phyloP scores from a whole-genome alignment of 352 stramenopile genomes.

The Phytopythium aichiense region DNA sequence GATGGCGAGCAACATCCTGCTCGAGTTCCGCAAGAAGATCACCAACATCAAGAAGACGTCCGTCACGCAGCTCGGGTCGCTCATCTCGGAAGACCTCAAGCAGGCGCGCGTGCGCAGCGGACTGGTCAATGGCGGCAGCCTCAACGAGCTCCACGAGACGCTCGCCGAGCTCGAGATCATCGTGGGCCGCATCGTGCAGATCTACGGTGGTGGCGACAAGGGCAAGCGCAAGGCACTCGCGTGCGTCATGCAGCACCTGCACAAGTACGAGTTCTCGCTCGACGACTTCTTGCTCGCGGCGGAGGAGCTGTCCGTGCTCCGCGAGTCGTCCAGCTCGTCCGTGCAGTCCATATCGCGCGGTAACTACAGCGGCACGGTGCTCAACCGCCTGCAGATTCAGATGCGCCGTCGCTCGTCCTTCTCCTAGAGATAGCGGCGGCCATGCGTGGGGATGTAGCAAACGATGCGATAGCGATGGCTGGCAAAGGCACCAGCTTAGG shows the following conservation, averaged over 20 bases:
- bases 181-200: constrained; percentile 46
- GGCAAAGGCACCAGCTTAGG: no score
- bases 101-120: constrained; percentile 28
- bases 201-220: constrained; percentile 67
- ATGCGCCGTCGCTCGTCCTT: constrained; percentile 55
- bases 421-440: constrained; percentile 16
- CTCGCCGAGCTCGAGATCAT: constrained; percentile 56
- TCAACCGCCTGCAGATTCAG: constrained; percentile 58
- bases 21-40: constrained; percentile 80
- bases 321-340: constrained; percentile 9
- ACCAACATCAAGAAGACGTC: constrained; percentile 70
- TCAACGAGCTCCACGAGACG: constrained; percentile 40
- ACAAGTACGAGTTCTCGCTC: constrained; percentile 82
- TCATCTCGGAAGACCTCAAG: constrained; percentile 31
- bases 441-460: no score
- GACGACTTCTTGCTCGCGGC: constrained; percentile 63
- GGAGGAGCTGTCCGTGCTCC: constrained; percentile 39
- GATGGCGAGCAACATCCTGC: constrained; percentile 71
- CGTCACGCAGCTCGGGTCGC: constrained; percentile 23
- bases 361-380: constrained; percentile 12
- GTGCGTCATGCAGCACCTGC: constrained; percentile 73
- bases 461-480: no score
- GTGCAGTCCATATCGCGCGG: constrained; percentile 3
- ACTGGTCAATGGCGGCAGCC: constrained; percentile 17
- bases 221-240: constrained; percentile 66